Base-by-base conservation (phyloP, 495 filamentous ascomycete genomes). In the Hamigera avellanea region DNA sequence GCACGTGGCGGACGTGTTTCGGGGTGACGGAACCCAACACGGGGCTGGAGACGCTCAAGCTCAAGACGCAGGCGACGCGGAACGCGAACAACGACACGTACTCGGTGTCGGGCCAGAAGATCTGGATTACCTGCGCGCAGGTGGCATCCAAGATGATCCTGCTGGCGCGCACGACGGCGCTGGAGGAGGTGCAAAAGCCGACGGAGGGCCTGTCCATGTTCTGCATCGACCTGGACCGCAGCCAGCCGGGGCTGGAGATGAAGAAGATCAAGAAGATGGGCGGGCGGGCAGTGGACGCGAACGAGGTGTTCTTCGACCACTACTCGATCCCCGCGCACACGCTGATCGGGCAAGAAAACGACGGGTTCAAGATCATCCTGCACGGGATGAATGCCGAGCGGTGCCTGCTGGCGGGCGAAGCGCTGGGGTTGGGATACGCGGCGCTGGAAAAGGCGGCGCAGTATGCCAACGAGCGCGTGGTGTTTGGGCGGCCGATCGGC, bases 301-400 rank as follows among this genome's bases (percentile, higher is more conserved):
- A 87, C 49, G 80, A 87, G 54, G 77, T 87, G 1, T 89, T 86
- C 61, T 86, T 87, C 53, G 80, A 86, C 46, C 70, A 76, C 39
- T 89, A 83, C 52, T 38, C 47, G 2, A 72, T 86, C 8, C 69
- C 76, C 0, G 66, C 57, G 1, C 64, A 77, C 35, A 58, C 73
- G 0, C 57, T 83, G 2, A 78, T 87, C 29, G 83, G 82, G 2
- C 43, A 70, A 15, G 81, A 86, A 48, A 75, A 73, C 28, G 62
- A 81, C 37, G 83, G 83, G 2, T 87, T 86, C 66, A 76, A 76
- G 43, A 81, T 82, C 40, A 69, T 88, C 26, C 66, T 87, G 5
- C 82, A 86, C 53, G 83, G 83, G 15, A 83, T 89, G 83, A 89
- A 86, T 42, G 81, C 82, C 4, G 83, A 89, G 54, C 72, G 83